phyloP scores from a whole-genome alignment of 2,329 filamentous ascomycete species.

The Pyrenophora graminea region DNA sequence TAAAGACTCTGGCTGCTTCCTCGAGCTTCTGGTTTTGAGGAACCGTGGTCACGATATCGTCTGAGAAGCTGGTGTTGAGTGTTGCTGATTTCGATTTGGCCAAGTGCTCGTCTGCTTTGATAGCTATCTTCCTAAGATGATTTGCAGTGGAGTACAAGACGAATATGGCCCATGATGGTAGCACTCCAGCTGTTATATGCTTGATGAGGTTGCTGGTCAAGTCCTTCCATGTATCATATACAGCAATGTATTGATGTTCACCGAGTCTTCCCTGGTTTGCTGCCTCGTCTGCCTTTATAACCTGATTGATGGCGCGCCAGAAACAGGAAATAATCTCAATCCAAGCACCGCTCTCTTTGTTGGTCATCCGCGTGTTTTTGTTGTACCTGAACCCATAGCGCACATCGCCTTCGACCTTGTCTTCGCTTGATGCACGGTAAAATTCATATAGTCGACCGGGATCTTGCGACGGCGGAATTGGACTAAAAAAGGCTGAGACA shows the following conservation, averaged over 20 bases:
- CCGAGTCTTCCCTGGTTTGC: constrained; percentile 49
- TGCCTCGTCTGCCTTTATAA: constrained; percentile 68
- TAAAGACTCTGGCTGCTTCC: constrained; percentile 87
- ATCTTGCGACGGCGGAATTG: constrained; percentile 65
- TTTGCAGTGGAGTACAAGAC: constrained; percentile 87
- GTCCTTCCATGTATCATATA: constrained; percentile 89
- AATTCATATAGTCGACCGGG: constrained; percentile 71
- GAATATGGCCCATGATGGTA: constrained; percentile 90
- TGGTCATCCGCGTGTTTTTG: constrained; percentile 60
- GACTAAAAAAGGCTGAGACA: constrained; percentile 75
- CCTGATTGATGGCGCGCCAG: constrained; percentile 79
- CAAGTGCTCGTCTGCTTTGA: constrained; percentile 79
- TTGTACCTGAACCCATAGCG: constrained; percentile 71
- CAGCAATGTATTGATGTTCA: constrained; percentile 72
- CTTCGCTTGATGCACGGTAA: constrained; percentile 69
- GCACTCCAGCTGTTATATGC: constrained; percentile 75
- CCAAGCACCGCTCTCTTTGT: constrained; percentile 79
- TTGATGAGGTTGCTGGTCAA: constrained; percentile 75
- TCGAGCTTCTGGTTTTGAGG: constrained; percentile 80
- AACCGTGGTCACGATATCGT: constrained; percentile 73
- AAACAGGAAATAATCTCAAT: constrained; percentile 80
- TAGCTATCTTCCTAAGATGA: constrained; percentile 84
- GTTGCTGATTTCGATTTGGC: constrained; percentile 54
- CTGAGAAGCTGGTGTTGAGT: constrained; percentile 64
- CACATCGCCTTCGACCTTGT: constrained; percentile 70